Percentiles rank a stretch among this genome's conserved stretches.
phyloP scores from a whole-genome alignment of 139 green algal species.

The Dunaliella primolecta region DNA sequence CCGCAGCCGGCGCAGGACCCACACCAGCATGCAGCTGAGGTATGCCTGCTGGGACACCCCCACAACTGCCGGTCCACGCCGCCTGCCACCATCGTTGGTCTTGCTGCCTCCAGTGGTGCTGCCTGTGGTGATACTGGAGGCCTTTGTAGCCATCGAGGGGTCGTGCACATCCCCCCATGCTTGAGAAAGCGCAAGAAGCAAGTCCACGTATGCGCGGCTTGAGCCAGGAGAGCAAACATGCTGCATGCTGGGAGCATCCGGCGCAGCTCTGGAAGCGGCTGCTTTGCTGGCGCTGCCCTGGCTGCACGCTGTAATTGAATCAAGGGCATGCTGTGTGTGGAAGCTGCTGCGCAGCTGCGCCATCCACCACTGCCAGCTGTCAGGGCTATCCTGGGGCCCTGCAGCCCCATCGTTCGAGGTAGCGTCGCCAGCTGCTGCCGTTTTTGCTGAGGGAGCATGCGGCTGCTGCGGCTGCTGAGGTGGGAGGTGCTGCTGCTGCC shows the following conservation, averaged over 20 bases:
- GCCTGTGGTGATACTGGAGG: not conserved
- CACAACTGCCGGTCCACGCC: not conserved
- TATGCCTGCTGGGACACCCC: constrained; percentile 52
- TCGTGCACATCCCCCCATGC: not conserved
- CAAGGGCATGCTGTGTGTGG: no score
- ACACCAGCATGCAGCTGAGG: constrained; percentile 41
- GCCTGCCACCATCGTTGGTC: not conserved
- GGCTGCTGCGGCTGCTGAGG: no score
- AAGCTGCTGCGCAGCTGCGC: not conserved
- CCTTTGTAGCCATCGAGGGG: not conserved
- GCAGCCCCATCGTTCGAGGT: no score
- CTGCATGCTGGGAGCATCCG: no score
- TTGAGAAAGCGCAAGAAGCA: not conserved
- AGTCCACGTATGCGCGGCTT: not conserved
- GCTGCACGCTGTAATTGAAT: no score
- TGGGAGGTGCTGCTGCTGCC: not conserved
- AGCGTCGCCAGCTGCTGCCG: not conserved
- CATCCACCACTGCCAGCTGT: not conserved
- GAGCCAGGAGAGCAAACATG: no score
- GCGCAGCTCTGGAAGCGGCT: not conserved
- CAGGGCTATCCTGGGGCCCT: not conserved
- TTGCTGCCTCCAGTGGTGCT: not conserved
- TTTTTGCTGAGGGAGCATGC: not conserved
- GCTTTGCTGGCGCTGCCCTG: not conserved
- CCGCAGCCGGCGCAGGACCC: constrained; percentile 13